Conservation (phyloP, 345 rosid genomes). For the Salix koriyanagi region DNA sequence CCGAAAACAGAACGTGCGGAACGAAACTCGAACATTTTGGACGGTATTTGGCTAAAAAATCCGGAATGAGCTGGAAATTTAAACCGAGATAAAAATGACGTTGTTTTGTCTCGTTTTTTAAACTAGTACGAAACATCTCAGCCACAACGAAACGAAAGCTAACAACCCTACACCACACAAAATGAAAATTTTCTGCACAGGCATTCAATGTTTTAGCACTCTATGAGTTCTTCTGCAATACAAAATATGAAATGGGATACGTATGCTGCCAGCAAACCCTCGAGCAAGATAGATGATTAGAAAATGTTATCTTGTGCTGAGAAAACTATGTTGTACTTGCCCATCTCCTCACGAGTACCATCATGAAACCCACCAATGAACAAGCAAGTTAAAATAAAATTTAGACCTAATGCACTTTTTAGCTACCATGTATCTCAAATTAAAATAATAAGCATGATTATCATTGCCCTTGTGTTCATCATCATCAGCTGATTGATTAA, state of each 20-base stretch:
- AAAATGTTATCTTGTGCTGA: constrained; percentile 31
- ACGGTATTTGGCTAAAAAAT: too few relatives aligned
- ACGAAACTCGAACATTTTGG: too few relatives aligned
- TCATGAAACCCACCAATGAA: constrained; percentile 38
- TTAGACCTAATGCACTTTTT: constrained; percentile 20
- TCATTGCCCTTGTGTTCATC: constrained; percentile 17
- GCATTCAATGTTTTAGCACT: background rate
- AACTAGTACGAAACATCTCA: too few relatives aligned
- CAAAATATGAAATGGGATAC: background rate
- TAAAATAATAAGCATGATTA: constrained; percentile 4
- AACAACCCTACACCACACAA: background rate
- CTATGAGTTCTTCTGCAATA: background rate
- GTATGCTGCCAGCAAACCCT: constrained; percentile 33
- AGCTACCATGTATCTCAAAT: background rate
- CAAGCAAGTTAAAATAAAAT: background rate
- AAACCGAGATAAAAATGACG: too few relatives aligned
- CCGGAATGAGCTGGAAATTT: too few relatives aligned
- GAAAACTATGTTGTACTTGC: constrained; percentile 40
- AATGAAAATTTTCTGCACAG: background rate
- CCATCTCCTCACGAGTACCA: constrained; percentile 13
- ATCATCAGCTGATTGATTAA: constrained; percentile 25
- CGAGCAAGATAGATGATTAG: constrained; percentile 12
- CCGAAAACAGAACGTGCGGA: too few relatives aligned
- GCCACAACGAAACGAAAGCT: too few relatives aligned
- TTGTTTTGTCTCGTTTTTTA: too few relatives aligned